Base-by-base conservation (phyloP, 2,329 filamentous ascomycete genomes). In the Hypomyces perniciosus region DNA sequence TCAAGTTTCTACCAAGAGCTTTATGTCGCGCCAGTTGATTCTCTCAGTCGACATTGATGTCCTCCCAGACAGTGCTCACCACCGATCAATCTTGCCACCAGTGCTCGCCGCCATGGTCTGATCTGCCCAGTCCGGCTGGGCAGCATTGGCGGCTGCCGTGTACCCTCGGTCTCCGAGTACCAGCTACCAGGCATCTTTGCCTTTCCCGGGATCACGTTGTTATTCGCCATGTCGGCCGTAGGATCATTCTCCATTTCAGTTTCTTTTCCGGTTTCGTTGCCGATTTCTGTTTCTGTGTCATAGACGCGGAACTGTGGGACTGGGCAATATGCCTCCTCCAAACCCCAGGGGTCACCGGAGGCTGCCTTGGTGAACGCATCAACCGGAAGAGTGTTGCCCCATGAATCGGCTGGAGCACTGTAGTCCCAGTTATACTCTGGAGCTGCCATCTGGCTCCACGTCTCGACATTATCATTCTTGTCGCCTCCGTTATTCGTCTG, bases 131-230 rank as follows among this genome's bases (percentile, higher is more conserved):
- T 53, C n/a, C 2, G 56, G 51, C 4, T 20, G 20, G 20, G 20
- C 20, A 30, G n/a, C 26, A 10, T 43, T 8, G 42, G n/a, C 9
- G 35, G 48, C 5, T 30, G 44, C 38, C 43, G 37, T 5, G 20
- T 54, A 3, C 40, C 43, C 13, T 47, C 45, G 27, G 38, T 30
- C 20, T 54, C 52, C 1, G 44, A 44, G 6, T 30, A 38, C 65
- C 65, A 68, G 2, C 59, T 57, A 2, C 65, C 66, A 9, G 68
- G 68, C 64, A 68, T 67, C 51, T 54, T 59, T 8, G 44, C 30
- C 8, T 51, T 38, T 2, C 26, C 10, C 3, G 48, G 50, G 26
- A 39, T 42, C 27, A 51, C 46, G 28, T 44, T 50, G 41, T 49
- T 51, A 42, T 49, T 37, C 7, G 41, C 13, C 28, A 44, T 53